Conservation (phyloP, 2,329 filamentous ascomycete genomes). For the Ciborinia camelliae region DNA sequence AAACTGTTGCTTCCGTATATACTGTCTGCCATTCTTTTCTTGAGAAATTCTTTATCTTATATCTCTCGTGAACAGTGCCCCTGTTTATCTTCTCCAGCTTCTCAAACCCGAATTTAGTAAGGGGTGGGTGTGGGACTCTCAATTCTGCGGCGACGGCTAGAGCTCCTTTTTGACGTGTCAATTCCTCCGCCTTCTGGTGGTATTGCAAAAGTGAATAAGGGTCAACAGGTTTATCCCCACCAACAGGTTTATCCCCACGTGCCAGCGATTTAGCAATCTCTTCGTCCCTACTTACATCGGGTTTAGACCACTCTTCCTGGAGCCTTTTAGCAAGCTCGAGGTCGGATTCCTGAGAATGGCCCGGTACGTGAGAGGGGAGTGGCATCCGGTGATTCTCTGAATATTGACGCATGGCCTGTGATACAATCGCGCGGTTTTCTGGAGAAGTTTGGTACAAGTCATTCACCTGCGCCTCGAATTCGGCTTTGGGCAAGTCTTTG, state of each 20-base stretch:
- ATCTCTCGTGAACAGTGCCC: neutral
- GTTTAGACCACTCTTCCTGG: neutral
- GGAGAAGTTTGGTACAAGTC: neutral
- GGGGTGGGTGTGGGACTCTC: neutral
- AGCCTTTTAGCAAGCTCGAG: neutral
- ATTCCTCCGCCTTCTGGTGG: neutral
- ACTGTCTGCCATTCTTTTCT: neutral
- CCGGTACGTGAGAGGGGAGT: neutral
- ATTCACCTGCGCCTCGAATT: neutral
- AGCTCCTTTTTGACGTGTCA: neutral
- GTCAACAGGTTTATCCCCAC: neutral
- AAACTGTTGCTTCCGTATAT: neutral
- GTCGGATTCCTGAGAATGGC: neutral
- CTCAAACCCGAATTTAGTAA: neutral
- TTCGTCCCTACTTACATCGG: neutral
- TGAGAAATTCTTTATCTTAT: neutral
- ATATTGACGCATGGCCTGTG: neutral
- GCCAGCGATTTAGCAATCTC: neutral
- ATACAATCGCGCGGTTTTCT: neutral
- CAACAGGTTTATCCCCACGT: no score
- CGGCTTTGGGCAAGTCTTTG: neutral
- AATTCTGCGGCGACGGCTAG: neutral
- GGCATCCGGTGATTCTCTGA: neutral
- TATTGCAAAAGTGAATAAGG: neutral
- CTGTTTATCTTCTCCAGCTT: neutral